Evolutionary conservation across 257 asterid genomes (phyloP).

Genomic region (Cinchona pubescens): DNA sequence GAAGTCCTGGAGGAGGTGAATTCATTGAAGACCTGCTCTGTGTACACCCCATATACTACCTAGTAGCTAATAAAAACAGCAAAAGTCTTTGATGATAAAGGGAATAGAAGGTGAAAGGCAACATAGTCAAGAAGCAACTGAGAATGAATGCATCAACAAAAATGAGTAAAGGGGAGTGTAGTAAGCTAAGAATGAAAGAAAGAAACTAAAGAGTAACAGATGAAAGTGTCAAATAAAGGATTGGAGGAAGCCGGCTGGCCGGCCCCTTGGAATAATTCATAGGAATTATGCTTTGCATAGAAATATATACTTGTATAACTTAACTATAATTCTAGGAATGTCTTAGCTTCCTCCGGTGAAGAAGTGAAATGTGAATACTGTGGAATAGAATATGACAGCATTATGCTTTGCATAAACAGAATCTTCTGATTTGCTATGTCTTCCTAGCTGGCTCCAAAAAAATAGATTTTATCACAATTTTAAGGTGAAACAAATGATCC

Average conservation of each 20-base stretch:
- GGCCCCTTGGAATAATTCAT: conserved; percentile 17
- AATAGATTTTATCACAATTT: background rate
- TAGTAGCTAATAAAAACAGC: conserved; percentile 4
- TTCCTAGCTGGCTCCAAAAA: conserved; percentile 13
- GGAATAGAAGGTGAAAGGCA: background rate
- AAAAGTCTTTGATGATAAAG: conserved; percentile 5
- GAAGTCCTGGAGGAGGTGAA: conserved; percentile 44
- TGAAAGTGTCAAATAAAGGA: conserved; percentile 19
- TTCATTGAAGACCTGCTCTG: conserved; percentile 35
- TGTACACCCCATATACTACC: conserved; percentile 55
- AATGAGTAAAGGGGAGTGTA: conserved; percentile 11
- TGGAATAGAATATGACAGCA: background rate
- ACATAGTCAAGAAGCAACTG: conserved; percentile 25
- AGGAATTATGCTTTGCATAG: conserved; percentile 7
- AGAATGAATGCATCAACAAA: conserved; percentile 33
- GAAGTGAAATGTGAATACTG: background rate
- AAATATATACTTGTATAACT: too few relatives aligned
- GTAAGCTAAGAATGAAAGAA: conserved; percentile 1
- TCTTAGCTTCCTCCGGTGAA: conserved; percentile 7
- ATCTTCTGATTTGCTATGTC: background rate
- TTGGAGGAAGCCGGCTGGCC: conserved; percentile 34
- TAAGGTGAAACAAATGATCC: background rate
- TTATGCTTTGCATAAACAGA: background rate
- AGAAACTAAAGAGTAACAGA: background rate
- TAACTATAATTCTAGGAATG: background rate